Percentiles rank a stretch among this genome's conserved stretches.
Evolutionary conservation across 441 rosid genomes (phyloP).

Genomic region (Pelargonium cotyledonis): DNA sequence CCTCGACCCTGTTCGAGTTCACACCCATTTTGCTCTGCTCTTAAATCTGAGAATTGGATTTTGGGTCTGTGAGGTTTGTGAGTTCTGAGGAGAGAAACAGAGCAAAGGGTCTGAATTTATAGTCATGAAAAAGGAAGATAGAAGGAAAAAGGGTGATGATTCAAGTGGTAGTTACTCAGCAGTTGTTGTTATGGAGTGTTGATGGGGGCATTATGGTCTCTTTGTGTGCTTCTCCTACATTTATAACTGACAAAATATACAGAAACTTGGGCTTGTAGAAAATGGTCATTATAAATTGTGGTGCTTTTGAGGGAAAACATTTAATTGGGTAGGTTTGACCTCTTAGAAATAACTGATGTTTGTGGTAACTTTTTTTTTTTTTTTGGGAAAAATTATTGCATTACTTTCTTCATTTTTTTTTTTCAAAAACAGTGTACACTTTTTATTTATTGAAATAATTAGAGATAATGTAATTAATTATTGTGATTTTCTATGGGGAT

Average conservation of each 20-base stretch:
- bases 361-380: too few species aligned
- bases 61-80: neutral
- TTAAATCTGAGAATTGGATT: too few species aligned
- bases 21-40: constrained; percentile 33
- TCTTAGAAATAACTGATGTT: too few species aligned
- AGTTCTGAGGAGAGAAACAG: neutral
- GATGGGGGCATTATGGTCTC: neutral
- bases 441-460: too few species aligned
- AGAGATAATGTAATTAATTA: too few species aligned
- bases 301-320: too few species aligned
- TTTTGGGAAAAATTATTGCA: too few species aligned
- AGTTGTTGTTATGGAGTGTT: neutral
- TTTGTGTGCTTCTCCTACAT: neutral
- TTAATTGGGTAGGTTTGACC: too few species aligned
- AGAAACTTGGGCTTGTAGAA: neutral
- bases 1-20: constrained; percentile 46
- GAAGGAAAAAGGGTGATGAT: neutral
- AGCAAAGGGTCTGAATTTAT: neutral
- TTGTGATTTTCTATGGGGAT: too few species aligned
- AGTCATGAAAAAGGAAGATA: neutral
- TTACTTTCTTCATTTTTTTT: too few species aligned
- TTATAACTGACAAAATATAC: neutral
- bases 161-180: neutral
- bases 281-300: neutral
- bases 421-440: too few species aligned